These are phyloP conservation scores for Aspergillus sclerotiicarbonarius DNA, from an alignment of 495 filamentous ascomycete genomes.

Conservation along the genomic window DNA sequence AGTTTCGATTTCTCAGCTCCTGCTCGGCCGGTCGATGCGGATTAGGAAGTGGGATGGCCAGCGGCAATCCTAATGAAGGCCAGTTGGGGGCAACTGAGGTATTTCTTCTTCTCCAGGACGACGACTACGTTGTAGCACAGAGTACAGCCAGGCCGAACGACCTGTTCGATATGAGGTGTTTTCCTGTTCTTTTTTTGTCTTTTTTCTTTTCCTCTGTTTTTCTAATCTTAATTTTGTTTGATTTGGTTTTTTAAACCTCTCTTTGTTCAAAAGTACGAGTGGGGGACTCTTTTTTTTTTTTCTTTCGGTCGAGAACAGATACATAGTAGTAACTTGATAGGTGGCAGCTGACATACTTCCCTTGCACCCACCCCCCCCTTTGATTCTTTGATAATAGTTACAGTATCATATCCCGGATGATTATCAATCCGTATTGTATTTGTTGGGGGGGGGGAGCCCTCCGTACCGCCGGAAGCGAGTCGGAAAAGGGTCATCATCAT, in stretches of 20 bases:
- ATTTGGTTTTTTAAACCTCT: neutral
- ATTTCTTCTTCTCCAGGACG: constrained; percentile 25
- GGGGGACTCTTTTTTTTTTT: neutral
- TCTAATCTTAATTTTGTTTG: neutral
- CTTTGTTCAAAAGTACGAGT: neutral
- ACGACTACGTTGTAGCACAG: constrained; percentile 23
- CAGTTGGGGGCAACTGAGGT: constrained; percentile 8
- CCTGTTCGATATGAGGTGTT: neutral
- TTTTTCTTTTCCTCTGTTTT: constrained; percentile 5
- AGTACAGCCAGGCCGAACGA: constrained; percentile 1
- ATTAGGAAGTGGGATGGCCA: no score
- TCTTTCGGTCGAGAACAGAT: no score
- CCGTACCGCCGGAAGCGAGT: no score
- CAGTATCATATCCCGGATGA: neutral
- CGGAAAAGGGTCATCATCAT: neutral
- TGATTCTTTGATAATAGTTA: neutral
- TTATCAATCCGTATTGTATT: neutral
- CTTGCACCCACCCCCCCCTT: neutral
- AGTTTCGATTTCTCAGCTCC: neutral
- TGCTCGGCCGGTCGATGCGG: no score
- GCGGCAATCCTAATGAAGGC: no score
- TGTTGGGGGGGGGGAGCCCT: neutral
- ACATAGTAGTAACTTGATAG: no score
- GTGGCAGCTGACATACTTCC: neutral
- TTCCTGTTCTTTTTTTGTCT: constrained; percentile 8